Evolutionary conservation across 495 filamentous ascomycete species (phyloP).

Genomic region (Rhypophila decipiens): DNA sequence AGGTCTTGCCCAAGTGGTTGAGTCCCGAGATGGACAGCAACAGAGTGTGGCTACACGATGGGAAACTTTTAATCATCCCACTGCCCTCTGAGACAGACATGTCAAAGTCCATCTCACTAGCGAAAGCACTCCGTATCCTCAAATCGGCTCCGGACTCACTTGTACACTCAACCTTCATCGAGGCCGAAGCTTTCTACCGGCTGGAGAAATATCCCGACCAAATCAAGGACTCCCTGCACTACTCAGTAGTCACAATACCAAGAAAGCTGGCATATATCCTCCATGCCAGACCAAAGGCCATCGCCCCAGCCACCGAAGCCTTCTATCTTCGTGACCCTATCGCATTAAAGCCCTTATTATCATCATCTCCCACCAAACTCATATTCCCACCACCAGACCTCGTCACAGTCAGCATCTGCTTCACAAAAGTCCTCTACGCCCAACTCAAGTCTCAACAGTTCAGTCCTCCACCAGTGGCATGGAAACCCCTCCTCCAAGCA

Average conservation of each 20-base stretch:
- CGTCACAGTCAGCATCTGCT: slow-evolving; percentile 68
- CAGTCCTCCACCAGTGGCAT: slow-evolving; percentile 52
- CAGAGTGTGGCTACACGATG: slow-evolving; percentile 75
- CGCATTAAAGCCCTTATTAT: slow-evolving; percentile 60
- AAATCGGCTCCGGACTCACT: slow-evolving; percentile 43
- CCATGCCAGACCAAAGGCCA: slow-evolving; percentile 60
- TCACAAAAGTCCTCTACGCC: slow-evolving; percentile 85
- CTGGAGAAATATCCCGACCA: slow-evolving; percentile 73
- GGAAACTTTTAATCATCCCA: slow-evolving; percentile 70
- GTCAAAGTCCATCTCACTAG: slow-evolving; percentile 47
- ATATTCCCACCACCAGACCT: slow-evolving; percentile 70
- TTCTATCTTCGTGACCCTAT: slow-evolving; percentile 91
- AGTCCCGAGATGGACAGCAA: slow-evolving; percentile 86
- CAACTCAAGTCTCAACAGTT: slow-evolving; percentile 92
- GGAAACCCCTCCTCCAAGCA: slow-evolving; percentile 40
- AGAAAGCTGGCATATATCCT: slow-evolving; percentile 78
- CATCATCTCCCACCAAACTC: slow-evolving; percentile 27
- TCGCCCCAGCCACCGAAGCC: slow-evolving; percentile 79
- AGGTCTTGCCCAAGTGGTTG: slow-evolving; percentile 79
- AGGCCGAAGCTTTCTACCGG: slow-evolving; percentile 87
- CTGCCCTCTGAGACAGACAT: slow-evolving; percentile 10
- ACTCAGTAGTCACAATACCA: slow-evolving; percentile 64
- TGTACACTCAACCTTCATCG: slow-evolving; percentile 60
- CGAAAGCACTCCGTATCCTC: slow-evolving; percentile 56
- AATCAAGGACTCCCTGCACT: slow-evolving; percentile 65